Conservation (phyloP, 352 stramenopile species). For the Phytophthora ramorum region DNA sequence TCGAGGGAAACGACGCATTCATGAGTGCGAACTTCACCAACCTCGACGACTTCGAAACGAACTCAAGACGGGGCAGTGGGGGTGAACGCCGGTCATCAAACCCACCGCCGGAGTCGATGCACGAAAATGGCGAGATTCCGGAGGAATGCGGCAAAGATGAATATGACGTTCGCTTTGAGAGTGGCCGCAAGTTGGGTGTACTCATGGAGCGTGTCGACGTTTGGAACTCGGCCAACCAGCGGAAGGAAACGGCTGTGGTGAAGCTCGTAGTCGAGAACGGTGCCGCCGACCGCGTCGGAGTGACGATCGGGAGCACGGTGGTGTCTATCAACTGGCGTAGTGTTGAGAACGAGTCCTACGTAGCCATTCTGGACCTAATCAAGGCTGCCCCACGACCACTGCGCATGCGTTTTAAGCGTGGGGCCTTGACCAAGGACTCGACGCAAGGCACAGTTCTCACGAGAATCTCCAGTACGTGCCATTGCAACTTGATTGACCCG, state of each 20-base stretch:
- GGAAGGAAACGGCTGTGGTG: slow-evolving; percentile 74
- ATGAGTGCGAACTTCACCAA: slow-evolving; percentile 68
- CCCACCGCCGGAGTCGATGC: slow-evolving; percentile 12
- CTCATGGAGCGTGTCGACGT: slow-evolving; percentile 84
- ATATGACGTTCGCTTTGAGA: slow-evolving; percentile 84
- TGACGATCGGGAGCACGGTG: slow-evolving; percentile 74
- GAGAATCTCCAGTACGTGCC: slow-evolving; percentile 76
- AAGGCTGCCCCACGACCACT: slow-evolving; percentile 79
- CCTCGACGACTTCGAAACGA: slow-evolving; percentile 59
- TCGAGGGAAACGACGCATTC: slow-evolving; percentile 68
- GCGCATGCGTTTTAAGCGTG: slow-evolving; percentile 75
- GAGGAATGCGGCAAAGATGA: slow-evolving; percentile 59
- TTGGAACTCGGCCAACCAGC: slow-evolving; percentile 61
- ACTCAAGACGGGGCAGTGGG: slow-evolving; percentile 9
- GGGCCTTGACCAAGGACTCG: slow-evolving; percentile 68
- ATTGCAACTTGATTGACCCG: not conserved
- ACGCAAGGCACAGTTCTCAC: slow-evolving; percentile 77
- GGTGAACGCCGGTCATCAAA: slow-evolving; percentile 23
- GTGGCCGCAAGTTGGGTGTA: slow-evolving; percentile 78
- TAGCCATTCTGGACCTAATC: slow-evolving; percentile 76
- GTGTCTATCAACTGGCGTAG: slow-evolving; percentile 72
- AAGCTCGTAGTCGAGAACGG: slow-evolving; percentile 86
- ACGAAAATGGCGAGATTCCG: slow-evolving; percentile 25
- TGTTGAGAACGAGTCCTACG: slow-evolving; percentile 66
- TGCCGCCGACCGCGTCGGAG: slow-evolving; percentile 69